phyloP scores from a whole-genome alignment of 305 asterid genomes.

The Euphrasia arctica region DNA sequence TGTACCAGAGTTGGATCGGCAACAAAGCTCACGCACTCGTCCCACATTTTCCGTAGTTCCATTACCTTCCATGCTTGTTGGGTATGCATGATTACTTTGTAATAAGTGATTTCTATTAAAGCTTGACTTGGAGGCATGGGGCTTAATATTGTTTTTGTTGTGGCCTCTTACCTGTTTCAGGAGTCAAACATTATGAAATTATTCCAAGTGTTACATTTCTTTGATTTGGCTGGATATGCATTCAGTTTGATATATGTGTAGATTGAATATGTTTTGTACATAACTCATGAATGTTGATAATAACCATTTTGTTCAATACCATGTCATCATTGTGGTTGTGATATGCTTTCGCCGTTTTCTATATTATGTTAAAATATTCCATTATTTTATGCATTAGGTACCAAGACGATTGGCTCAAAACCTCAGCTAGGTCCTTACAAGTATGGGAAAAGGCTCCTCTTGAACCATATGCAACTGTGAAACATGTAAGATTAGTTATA shows the following conservation, averaged over 20 bases:
- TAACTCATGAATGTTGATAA: no score
- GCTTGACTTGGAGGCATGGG: not conserved
- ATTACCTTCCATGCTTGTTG: conserved; percentile 95
- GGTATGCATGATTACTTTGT: conserved; percentile 51
- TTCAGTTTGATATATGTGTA: no score
- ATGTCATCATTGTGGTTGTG: no score
- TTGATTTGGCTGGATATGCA: no score
- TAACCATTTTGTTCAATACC: no score
- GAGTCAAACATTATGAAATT: not conserved
- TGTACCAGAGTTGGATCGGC: conserved; percentile 73
- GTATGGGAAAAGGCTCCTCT: conserved; percentile 99
- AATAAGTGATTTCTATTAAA: not conserved
- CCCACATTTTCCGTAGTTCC: conserved; percentile 92
- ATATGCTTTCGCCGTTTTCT: no score
- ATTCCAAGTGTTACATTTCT: not conserved
- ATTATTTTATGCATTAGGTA: conserved; percentile 60
- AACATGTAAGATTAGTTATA: conserved; percentile 58
- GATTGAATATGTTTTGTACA: no score
- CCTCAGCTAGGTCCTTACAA: conserved; percentile 81
- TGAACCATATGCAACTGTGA: conserved; percentile 95
- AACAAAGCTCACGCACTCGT: conserved; percentile 60
- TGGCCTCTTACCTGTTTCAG: conserved; percentile 14
- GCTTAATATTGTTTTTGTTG: conserved; percentile 14
- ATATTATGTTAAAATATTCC: conserved; percentile 23
- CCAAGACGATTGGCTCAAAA: conserved; percentile 99